These are phyloP conservation scores for Suhomyces bribrorum DNA, from an alignment of 1,139 yeast genomes.

Conservation along the genomic window DNA sequence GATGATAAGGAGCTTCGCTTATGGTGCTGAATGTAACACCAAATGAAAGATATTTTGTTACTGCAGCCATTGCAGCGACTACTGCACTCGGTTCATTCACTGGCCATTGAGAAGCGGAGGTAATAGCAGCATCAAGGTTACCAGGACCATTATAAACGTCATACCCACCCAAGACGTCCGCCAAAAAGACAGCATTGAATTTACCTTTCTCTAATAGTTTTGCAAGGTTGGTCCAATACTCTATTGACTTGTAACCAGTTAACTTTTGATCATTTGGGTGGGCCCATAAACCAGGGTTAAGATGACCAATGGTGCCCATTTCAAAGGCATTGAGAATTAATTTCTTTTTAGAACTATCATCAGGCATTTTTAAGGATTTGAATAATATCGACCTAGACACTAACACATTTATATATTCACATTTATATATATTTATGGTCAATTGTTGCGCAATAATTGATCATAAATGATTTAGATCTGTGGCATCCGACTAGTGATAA, in stretches of 20 bases:
- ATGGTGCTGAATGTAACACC: constrained; percentile 48
- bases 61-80: constrained; percentile 41
- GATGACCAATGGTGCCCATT: constrained; percentile 44
- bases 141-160: constrained; percentile 44
- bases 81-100: constrained; percentile 45
- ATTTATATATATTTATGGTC: too few species aligned
- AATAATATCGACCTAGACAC: too few species aligned
- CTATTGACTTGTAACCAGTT: constrained; percentile 35
- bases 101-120: constrained; percentile 46
- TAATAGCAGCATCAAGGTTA: constrained; percentile 38
- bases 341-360: too few species aligned
- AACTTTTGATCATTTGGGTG: constrained; percentile 42
- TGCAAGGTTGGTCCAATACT: constrained; percentile 49
- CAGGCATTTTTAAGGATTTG: too few species aligned
- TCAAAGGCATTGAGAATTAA: constrained; percentile 42
- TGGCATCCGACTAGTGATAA: too few species aligned
- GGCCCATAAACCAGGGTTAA: constrained; percentile 39
- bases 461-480: too few species aligned
- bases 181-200: constrained; percentile 46
- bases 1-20: constrained; percentile 47
- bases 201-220: constrained; percentile 47
- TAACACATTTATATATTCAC: too few species aligned
- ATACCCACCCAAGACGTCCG: constrained; percentile 49
- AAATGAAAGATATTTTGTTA: constrained; percentile 39
- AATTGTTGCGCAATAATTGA: too few species aligned